These are phyloP conservation scores for Ophidiomyces ophidiicola DNA, from an alignment of 2,329 filamentous ascomycete species.

Conservation along the genomic window DNA sequence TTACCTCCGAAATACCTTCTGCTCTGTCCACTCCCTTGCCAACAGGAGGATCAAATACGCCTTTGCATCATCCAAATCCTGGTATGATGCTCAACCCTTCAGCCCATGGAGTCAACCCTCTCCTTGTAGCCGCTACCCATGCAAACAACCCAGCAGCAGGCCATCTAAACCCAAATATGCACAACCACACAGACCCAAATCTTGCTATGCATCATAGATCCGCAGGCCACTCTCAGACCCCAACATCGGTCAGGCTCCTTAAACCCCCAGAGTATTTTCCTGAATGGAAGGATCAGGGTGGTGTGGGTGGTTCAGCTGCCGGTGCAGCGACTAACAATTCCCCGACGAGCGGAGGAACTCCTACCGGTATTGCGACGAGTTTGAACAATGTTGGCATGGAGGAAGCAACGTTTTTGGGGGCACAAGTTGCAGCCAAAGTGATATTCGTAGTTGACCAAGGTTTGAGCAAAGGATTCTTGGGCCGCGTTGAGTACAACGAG, in stretches of 20 bases:
- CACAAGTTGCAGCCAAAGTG: slow-evolving; percentile 71
- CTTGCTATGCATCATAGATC: slow-evolving; percentile 40
- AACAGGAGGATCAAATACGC: slow-evolving; percentile 84
- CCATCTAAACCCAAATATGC: slow-evolving; percentile 26
- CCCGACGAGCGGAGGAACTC: slow-evolving; percentile 32
- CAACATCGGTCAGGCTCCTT: slow-evolving; percentile 69
- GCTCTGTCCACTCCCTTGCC: slow-evolving; percentile 83
- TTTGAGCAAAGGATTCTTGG: slow-evolving; percentile 56
- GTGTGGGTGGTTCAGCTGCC: slow-evolving; percentile 16
- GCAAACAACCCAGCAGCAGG: slow-evolving; percentile 31
- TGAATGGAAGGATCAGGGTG: slow-evolving; percentile 68
- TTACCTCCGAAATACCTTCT: slow-evolving; percentile 90
- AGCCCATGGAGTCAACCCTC: slow-evolving; percentile 63
- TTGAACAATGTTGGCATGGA: slow-evolving; percentile 47
- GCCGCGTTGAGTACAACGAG: slow-evolving; percentile 55
- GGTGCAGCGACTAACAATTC: neutral
- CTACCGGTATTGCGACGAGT: slow-evolving; percentile 18
- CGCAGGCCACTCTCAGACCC: slow-evolving; percentile 58
- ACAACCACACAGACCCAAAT: slow-evolving; percentile 18
- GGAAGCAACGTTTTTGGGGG: slow-evolving; percentile 75
- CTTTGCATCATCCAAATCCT: slow-evolving; percentile 37
- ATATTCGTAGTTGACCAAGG: slow-evolving; percentile 58
- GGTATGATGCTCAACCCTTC: slow-evolving; percentile 45
- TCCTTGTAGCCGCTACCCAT: slow-evolving; percentile 75
- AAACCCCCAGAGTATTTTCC: slow-evolving; percentile 72